phyloP scores from a whole-genome alignment of 2,329 filamentous ascomycete genomes.

The Cladophialophora bantiana region DNA sequence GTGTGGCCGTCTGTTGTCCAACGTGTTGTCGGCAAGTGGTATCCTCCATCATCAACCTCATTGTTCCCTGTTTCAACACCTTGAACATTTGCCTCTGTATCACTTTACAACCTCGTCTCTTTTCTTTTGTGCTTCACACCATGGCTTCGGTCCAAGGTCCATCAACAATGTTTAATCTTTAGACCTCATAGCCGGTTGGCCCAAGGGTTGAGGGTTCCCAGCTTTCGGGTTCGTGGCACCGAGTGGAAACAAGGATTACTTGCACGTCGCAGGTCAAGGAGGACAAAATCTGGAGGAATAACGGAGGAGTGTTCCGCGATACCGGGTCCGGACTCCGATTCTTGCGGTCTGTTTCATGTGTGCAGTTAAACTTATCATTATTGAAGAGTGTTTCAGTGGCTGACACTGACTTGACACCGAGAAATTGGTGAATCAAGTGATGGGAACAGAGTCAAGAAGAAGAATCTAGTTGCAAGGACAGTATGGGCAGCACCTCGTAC shows the following conservation, averaged over 20 bases:
- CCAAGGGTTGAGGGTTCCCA: background rate
- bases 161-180: background rate
- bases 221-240: constrained; percentile 17
- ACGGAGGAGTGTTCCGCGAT: background rate
- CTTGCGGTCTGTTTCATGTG: constrained; percentile 16
- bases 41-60: background rate
- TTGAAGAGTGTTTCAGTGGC: constrained; percentile 12
- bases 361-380: background rate
- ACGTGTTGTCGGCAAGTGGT: background rate
- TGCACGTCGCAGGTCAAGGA: background rate
- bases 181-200: background rate
- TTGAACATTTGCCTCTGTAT: background rate
- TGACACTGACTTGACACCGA: constrained; percentile 10
- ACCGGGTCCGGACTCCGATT: background rate
- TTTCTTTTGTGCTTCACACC: background rate
- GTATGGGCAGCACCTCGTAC: too few species aligned
- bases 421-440: background rate
- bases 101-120: constrained; percentile 5
- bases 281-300: constrained; percentile 11
- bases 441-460: background rate
- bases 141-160: background rate
- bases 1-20: constrained; percentile 8
- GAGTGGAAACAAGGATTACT: background rate
- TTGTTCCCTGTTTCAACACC: background rate
- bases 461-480: background rate